Conservation (phyloP, 2,329 filamentous ascomycete genomes). For the Microdochium bolleyi region DNA sequence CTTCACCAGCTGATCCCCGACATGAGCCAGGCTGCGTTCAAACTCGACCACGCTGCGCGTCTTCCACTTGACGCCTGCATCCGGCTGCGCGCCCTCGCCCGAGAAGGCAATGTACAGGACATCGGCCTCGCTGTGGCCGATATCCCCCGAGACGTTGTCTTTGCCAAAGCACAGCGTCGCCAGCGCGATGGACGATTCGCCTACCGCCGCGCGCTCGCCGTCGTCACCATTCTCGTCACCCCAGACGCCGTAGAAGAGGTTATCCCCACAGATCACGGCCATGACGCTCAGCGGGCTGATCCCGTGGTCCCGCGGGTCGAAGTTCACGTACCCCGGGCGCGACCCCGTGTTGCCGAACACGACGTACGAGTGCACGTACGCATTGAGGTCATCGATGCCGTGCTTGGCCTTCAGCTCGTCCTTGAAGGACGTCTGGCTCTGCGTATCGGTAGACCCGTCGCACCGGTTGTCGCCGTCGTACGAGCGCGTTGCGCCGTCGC, state of each 20-base stretch:
- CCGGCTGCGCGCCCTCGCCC: background rate
- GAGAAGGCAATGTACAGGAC: background rate
- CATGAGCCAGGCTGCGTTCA: background rate
- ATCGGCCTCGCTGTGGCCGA: constrained; percentile 2
- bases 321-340: constrained; percentile 19
- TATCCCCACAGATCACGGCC: constrained; percentile 39
- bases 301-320: constrained; percentile 25
- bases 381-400: constrained; percentile 29
- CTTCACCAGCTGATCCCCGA: background rate
- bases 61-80: background rate
- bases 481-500: constrained; percentile 37
- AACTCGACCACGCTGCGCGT: background rate
- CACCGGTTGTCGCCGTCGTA: constrained; percentile 30
- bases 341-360: constrained; percentile 37
- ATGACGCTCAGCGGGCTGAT: constrained; percentile 41
- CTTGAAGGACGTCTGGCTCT: constrained; percentile 33
- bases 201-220: constrained; percentile 26
- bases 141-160: constrained; percentile 1
- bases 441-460: constrained; percentile 29
- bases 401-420: constrained; percentile 22
- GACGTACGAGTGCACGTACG: constrained; percentile 39
- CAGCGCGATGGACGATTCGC: constrained; percentile 39
- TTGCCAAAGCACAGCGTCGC: constrained; percentile 33
- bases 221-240: constrained; percentile 44
- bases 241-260: constrained; percentile 45